These are phyloP conservation scores for Zopfia rhizophila DNA, from an alignment of 2,329 filamentous ascomycete species.

Conservation along the genomic window DNA sequence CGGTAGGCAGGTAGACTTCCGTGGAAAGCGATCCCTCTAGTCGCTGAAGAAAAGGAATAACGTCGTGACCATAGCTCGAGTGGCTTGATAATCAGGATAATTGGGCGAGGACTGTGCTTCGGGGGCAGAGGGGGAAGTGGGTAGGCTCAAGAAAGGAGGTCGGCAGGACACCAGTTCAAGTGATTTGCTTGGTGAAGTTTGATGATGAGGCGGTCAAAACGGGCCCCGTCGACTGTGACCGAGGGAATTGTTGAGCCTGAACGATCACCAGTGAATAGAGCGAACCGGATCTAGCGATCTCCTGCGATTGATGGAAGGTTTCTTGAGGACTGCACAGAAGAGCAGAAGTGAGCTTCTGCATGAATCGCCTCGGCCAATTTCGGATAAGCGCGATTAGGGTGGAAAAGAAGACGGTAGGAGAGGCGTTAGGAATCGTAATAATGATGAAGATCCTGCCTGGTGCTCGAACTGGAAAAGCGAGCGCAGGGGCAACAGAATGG, in stretches of 20 bases:
- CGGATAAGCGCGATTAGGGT: constrained; percentile 50
- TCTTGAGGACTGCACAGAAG: constrained; percentile 36
- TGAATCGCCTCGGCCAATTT: constrained; percentile 47
- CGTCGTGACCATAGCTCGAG: constrained; percentile 50
- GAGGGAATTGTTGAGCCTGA: constrained; percentile 25
- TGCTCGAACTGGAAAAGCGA: constrained; percentile 42
- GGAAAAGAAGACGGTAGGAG: constrained; percentile 41
- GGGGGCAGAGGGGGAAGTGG: constrained; percentile 48
- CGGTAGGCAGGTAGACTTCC: constrained; percentile 55
- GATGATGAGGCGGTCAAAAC: constrained; percentile 31
- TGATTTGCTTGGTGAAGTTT: constrained; percentile 13
- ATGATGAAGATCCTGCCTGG: constrained; percentile 38
- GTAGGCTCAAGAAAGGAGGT: constrained; percentile 37
- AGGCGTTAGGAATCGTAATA: constrained; percentile 46
- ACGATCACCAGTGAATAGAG: constrained; percentile 30
- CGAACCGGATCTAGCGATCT: constrained; percentile 27
- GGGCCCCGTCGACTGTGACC: constrained; percentile 40
- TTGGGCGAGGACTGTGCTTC: constrained; percentile 47
- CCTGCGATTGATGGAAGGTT: constrained; percentile 43
- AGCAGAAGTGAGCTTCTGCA: constrained; percentile 46
- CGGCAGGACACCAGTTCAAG: constrained; percentile 27
- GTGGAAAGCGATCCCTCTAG: constrained; percentile 51
- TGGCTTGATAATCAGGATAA: constrained; percentile 50
- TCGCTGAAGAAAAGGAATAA: constrained; percentile 51
- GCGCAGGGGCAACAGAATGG: constrained; percentile 44